Conservation (phyloP, 2,329 filamentous ascomycete genomes). For the Drechslerella dactyloides region DNA sequence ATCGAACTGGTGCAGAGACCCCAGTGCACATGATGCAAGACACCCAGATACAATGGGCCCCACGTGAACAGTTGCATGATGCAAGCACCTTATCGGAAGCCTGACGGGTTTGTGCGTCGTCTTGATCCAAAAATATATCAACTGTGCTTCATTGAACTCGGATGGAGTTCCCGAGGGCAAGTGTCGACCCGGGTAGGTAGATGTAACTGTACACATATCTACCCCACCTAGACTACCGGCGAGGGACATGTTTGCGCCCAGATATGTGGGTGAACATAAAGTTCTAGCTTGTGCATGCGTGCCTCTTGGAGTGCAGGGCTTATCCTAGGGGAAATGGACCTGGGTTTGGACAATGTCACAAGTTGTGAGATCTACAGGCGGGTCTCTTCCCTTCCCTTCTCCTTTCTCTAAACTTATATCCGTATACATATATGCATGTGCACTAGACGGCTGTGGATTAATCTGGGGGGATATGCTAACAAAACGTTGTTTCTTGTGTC, state of each 20-base stretch:
- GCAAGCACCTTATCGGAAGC: slow-evolving; percentile 21
- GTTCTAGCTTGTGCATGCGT: too few relatives aligned
- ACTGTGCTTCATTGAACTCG: neutral
- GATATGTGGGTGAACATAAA: too few relatives aligned
- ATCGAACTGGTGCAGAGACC: slow-evolving; percentile 9
- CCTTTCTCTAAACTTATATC: slow-evolving; percentile 4
- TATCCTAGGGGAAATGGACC: too few relatives aligned
- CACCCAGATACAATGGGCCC: slow-evolving; percentile 1
- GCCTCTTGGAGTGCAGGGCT: too few relatives aligned
- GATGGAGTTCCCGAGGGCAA: slow-evolving; percentile 10
- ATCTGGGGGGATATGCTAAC: slow-evolving; percentile 7
- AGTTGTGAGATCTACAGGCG: too few relatives aligned
- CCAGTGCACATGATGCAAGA: slow-evolving; percentile 22
- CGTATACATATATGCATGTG: too few relatives aligned
- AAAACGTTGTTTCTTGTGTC: slow-evolving; percentile 27
- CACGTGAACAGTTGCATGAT: slow-evolving; percentile 38
- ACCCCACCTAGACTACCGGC: neutral
- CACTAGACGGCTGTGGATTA: slow-evolving; percentile 6
- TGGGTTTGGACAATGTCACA: too few relatives aligned
- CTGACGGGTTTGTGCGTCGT: slow-evolving; percentile 14
- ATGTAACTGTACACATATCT: neutral
- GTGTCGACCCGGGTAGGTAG: neutral
- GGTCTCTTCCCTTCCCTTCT: too few relatives aligned
- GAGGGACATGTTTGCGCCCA: neutral
- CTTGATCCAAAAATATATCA: neutral